These are phyloP conservation scores for Curvularia eragrostidis DNA, from an alignment of 2,329 filamentous ascomycete genomes.

Conservation along the genomic window DNA sequence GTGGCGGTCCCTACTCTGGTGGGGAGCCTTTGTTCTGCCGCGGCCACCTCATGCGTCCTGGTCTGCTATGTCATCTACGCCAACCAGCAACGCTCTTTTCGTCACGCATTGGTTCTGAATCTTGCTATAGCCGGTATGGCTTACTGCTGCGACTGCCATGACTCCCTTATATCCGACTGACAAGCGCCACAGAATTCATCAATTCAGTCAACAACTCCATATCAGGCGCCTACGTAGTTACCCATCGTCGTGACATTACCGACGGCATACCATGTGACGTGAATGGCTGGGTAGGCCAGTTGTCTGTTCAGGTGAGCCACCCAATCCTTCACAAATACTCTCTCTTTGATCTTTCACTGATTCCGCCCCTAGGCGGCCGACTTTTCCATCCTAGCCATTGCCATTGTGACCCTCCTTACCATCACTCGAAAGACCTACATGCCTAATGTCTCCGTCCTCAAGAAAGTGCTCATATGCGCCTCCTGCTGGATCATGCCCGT, in stretches of 20 bases:
- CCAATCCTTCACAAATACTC: background rate
- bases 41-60: slow-evolving; percentile 27
- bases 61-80: slow-evolving; percentile 27
- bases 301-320: slow-evolving; percentile 46
- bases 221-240: slow-evolving; percentile 50
- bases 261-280: slow-evolving; percentile 48
- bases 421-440: slow-evolving; percentile 48
- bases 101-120: slow-evolving; percentile 33
- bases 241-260: slow-evolving; percentile 30
- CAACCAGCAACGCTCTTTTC: slow-evolving; percentile 27
- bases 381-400: slow-evolving; percentile 56
- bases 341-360: background rate
- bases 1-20: slow-evolving; percentile 29
- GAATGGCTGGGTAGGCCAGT: slow-evolving; percentile 57
- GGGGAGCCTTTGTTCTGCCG: slow-evolving; percentile 30
- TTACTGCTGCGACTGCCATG: background rate
- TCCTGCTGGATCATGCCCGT: slow-evolving; percentile 52
- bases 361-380: slow-evolving; percentile 31
- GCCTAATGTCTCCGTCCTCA: slow-evolving; percentile 36
- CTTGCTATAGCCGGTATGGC: slow-evolving; percentile 30
- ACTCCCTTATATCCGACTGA: background rate
- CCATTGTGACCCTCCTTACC: slow-evolving; percentile 53
- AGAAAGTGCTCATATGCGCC: slow-evolving; percentile 46
- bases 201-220: slow-evolving; percentile 55
- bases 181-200: slow-evolving; percentile 20